Base-by-base conservation (phyloP, 2,329 filamentous ascomycete species). In the Saccharata proteae region DNA sequence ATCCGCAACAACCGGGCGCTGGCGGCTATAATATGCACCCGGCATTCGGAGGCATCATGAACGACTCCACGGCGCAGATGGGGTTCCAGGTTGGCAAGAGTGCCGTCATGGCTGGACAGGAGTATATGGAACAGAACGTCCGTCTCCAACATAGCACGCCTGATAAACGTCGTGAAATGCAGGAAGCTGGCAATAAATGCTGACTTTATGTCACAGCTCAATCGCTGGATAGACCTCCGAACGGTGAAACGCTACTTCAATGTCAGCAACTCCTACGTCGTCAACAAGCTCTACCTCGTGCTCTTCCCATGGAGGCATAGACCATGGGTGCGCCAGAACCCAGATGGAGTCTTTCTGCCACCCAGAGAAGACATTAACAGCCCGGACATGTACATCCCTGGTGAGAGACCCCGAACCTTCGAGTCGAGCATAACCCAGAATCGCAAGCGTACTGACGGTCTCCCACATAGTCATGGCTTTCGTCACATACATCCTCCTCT, bases 231-330 rank as follows among this genome's bases (percentile, higher is more conserved):
- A 59, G 93, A 86, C 50, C 80, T 96, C 45, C 79, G 80, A 10
- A 83, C 84, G 12, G 70, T 98, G 26, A 98, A 98, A 60, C 90
- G 94, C 62, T 98, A 96, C 69, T 98, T 98, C 66, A 94, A 96
- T 61, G 90, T 98, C 41, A 92, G 86, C 43, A 98, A 98, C 67
- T 81, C 74, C 37, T 98, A 98, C 59, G 90, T 98, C 52, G 68
- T 92, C 52, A 84, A 79, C 61, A 98, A 98, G 61, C 70, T 98
- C 37, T 75, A 80, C 52, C 74, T 98, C 37, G 88, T 98, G 37
- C 76, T 98, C 38, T 93, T 96, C 58, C 90, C 90, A 32, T 98
- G 90, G 88, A 73, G 88, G 45, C 92, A 98, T 59, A 86, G 86
- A 62, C 88, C 88, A 5, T 98, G 90, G 90, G 92, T 84, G 38